Conservation (phyloP, 1,284 basidiomycete species). For the Puccinia coronata region DNA sequence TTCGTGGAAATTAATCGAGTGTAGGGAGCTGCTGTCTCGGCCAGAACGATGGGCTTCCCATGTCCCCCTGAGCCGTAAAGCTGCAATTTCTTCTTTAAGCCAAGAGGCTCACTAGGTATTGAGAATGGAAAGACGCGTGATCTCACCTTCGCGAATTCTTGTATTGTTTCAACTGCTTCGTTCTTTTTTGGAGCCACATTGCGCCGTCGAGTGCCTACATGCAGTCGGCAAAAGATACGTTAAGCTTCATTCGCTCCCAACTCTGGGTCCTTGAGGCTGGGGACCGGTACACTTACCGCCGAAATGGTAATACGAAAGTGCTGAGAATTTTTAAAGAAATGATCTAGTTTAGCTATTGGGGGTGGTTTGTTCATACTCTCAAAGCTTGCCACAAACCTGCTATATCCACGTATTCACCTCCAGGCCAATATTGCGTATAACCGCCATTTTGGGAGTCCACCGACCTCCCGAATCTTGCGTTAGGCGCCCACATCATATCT, state of each 20-base stretch:
- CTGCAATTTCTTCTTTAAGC: not conserved
- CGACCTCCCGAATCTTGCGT: slow-evolving; percentile 27
- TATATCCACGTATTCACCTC: slow-evolving; percentile 8
- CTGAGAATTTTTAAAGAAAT: not conserved
- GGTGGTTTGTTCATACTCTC: not conserved
- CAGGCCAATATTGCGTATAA: slow-evolving; percentile 31
- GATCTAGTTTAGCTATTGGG: not conserved
- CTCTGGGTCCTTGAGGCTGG: not conserved
- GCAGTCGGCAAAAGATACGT: not conserved
- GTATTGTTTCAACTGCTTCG: slow-evolving; percentile 27
- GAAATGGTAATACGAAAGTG: slow-evolving; percentile 40
- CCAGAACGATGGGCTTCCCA: slow-evolving; percentile 39
- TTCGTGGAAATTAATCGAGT: slow-evolving; percentile 21
- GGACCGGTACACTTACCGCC: slow-evolving; percentile 15
- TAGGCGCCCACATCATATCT: slow-evolving; percentile 40
- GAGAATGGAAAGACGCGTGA: not conserved
- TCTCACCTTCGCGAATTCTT: slow-evolving; percentile 38
- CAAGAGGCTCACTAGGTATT: not conserved
- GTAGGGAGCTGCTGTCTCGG: slow-evolving; percentile 46
- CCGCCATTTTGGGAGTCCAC: slow-evolving; percentile 14
- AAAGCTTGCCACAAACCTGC: slow-evolving; percentile 9
- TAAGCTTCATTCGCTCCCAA: not conserved
- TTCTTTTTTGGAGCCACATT: slow-evolving; percentile 14
- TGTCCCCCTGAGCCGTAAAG: slow-evolving; percentile 40
- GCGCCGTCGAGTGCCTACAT: slow-evolving; percentile 3